Evolutionary conservation across 495 filamentous ascomycete species (phyloP).

Genomic region (Neurospora hispaniola): DNA sequence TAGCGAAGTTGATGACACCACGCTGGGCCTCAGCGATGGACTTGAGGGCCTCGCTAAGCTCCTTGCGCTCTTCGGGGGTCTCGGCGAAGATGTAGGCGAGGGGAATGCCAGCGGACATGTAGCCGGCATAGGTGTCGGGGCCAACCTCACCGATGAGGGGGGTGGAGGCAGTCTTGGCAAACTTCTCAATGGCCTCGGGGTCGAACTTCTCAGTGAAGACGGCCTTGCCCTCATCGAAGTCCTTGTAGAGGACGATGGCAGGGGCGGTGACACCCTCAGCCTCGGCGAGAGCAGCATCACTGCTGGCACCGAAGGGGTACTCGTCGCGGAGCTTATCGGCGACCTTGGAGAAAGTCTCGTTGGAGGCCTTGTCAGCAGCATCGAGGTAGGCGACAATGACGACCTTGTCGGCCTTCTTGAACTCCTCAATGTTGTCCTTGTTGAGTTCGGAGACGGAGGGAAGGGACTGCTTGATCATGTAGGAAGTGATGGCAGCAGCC

Average conservation of each 20-base stretch:
- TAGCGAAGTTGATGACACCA: constrained; percentile 89
- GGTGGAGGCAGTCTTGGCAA: constrained; percentile 74
- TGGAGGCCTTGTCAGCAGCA: constrained; percentile 73
- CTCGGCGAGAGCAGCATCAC: constrained; percentile 74
- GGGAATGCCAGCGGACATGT: constrained; percentile 91
- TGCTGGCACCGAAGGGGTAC: constrained; percentile 83
- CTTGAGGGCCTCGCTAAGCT: constrained; percentile 55
- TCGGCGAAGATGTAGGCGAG: constrained; percentile 98
- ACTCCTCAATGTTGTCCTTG: constrained; percentile 75
- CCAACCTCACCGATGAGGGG: constrained; percentile 95
- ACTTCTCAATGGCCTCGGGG: constrained; percentile 62
- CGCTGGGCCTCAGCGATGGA: constrained; percentile 61
- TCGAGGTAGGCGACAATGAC: constrained; percentile 83
- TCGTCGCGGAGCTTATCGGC: constrained; percentile 80
- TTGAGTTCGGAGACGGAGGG: constrained; percentile 78
- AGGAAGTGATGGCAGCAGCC: constrained; percentile 89
- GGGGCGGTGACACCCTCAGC: constrained; percentile 80
- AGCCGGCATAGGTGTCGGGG: constrained; percentile 91
- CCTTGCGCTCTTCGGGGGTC: constrained; percentile 76
- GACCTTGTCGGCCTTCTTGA: constrained; percentile 97
- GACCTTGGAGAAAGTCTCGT: constrained; percentile 65
- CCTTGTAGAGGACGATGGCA: constrained; percentile 90
- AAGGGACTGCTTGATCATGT: constrained; percentile 98
- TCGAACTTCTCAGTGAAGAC: constrained; percentile 72
- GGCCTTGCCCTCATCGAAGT: constrained; percentile 93